Conservation (phyloP, 495 filamentous ascomycete genomes). For the Halenospora varia region DNA sequence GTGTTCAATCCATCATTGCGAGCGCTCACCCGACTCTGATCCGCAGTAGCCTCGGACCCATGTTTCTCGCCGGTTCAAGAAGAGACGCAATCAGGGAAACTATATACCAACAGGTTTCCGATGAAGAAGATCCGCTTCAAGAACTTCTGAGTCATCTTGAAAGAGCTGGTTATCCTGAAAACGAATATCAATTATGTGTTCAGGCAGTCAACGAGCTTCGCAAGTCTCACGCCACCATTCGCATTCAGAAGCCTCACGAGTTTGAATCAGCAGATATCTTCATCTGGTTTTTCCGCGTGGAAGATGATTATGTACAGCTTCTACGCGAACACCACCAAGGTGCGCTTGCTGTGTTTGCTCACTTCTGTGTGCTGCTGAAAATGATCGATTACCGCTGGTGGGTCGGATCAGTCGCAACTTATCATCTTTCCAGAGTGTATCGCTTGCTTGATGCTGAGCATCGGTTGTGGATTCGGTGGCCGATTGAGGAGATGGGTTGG, state of each 20-base stretch:
- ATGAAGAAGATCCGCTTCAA: constrained; percentile 11
- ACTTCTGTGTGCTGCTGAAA: constrained; percentile 36
- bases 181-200: not conserved
- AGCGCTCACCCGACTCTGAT: constrained; percentile 18
- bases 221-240: not conserved
- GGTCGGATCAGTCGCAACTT: constrained; percentile 36
- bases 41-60: constrained; percentile 26
- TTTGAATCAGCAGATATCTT: constrained; percentile 31
- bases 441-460: constrained; percentile 33
- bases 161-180: constrained; percentile 11
- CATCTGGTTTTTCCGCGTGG: constrained; percentile 35
- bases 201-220: not conserved
- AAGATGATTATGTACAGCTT: constrained; percentile 30
- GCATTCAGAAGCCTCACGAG: not conserved
- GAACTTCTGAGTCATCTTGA: constrained; percentile 17
- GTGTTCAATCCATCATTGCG: constrained; percentile 33
- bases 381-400: constrained; percentile 39
- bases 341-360: constrained; percentile 35
- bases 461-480: constrained; percentile 38
- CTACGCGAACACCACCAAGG: constrained; percentile 30
- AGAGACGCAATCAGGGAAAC: constrained; percentile 3
- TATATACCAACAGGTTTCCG: not conserved
- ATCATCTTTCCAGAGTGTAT: constrained; percentile 34
- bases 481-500: constrained; percentile 40
- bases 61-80: constrained; percentile 28